These are phyloP conservation scores for Cenococcum geophilum DNA, from an alignment of 495 filamentous ascomycete species.

Conservation along the genomic window DNA sequence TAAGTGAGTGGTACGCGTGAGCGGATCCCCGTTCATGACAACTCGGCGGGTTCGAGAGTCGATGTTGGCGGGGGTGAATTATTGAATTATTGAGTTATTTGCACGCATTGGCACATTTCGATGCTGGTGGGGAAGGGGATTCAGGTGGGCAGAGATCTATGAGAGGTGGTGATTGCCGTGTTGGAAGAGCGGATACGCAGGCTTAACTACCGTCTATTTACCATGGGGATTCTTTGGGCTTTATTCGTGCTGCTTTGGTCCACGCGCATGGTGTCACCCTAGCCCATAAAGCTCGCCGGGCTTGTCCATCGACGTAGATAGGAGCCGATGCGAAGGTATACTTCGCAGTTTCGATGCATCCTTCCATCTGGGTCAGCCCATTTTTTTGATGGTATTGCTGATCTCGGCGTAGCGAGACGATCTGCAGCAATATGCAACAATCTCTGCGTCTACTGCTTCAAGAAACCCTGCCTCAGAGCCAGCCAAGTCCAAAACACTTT, in stretches of 20 bases:
- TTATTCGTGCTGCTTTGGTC: background rate
- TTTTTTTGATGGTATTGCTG: background rate
- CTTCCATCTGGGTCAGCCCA: constrained; percentile 1
- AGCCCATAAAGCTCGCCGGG: background rate
- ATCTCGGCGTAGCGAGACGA: background rate
- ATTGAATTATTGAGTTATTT: too few species aligned
- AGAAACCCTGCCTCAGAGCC: background rate
- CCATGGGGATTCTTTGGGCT: background rate
- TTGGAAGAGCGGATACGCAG: background rate
- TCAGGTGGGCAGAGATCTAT: background rate
- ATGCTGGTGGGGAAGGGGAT: too few species aligned
- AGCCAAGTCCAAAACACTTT: background rate
- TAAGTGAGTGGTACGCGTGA: too few species aligned
- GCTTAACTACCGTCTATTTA: background rate
- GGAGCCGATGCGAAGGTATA: background rate
- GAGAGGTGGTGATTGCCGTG: background rate
- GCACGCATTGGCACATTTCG: too few species aligned
- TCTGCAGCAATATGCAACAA: background rate
- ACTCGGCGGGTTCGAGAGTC: too few species aligned
- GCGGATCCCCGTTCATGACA: too few species aligned
- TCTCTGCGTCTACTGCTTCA: constrained; percentile 4
- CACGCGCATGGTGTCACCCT: background rate
- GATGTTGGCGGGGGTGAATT: too few species aligned
- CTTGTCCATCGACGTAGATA: background rate
- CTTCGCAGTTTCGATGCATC: background rate